Percentiles rank a stretch among this genome's conserved stretches.
Conservation (phyloP, 352 stramenopile species). For the Globisporangium carolinianum region DNA sequence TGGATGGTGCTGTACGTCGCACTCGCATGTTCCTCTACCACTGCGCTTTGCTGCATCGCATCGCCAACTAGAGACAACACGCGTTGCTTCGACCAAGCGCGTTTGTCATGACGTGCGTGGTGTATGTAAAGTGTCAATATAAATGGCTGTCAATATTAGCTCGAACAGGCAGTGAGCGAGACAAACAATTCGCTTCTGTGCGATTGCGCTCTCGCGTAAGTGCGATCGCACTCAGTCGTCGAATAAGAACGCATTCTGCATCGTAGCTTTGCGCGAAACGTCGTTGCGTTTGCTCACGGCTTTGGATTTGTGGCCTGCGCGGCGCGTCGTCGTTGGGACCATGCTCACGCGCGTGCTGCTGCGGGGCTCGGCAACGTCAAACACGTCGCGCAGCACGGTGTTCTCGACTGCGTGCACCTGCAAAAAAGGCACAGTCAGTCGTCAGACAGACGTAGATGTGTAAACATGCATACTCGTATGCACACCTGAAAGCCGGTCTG, state of each 20-base stretch:
- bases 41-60: no score
- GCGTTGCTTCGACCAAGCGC: no score
- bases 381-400: slow-evolving; percentile 47
- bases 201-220: neutral
- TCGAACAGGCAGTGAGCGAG: no score
- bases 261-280: slow-evolving; percentile 40
- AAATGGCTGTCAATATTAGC: no score
- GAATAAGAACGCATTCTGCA: slow-evolving; percentile 63
- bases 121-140: no score
- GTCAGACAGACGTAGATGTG: neutral
- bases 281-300: slow-evolving; percentile 49
- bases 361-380: slow-evolving; percentile 36
- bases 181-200: no score
- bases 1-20: no score
- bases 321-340: slow-evolving; percentile 38
- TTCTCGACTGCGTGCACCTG: slow-evolving; percentile 49
- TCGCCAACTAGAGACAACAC: no score
- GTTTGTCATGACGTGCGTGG: no score
- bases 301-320: slow-evolving; percentile 40
- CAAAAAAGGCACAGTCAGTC: slow-evolving; percentile 1
- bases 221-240: slow-evolving; percentile 23
- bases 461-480: neutral
- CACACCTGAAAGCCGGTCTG: slow-evolving; percentile 53
- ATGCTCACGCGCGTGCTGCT: slow-evolving; percentile 9
- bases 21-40: no score